A percentile compares a stretch with the other conserved stretches of the same genome.
phyloP scores from a whole-genome alignment of 768 basidiomycete species.

The Psilocybe azurescens region DNA sequence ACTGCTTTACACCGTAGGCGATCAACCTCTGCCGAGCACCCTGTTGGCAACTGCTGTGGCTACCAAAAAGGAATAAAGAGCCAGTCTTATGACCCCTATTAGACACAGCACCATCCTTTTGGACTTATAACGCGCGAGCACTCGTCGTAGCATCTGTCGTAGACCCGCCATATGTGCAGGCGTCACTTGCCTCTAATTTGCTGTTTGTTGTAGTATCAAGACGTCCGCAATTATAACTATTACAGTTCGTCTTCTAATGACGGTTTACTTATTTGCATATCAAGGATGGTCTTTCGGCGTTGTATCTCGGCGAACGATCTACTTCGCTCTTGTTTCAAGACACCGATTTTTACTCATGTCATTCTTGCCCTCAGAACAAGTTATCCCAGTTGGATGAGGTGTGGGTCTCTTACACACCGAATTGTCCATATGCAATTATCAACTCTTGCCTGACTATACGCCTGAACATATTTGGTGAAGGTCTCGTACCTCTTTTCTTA shows the following conservation, averaged over 20 bases:
- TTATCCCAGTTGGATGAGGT: neutral
- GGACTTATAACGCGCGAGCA: constrained; percentile 7
- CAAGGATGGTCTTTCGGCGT: neutral
- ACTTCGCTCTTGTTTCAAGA: constrained; percentile 2
- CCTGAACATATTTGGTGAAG: constrained; percentile 2
- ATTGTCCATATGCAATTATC: neutral
- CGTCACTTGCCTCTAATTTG: constrained; percentile 18
- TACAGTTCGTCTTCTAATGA: constrained; percentile 3
- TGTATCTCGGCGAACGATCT: neutral
- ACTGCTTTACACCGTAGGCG: constrained; percentile 67
- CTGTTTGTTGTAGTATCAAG: constrained; percentile 9
- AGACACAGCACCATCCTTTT: neutral
- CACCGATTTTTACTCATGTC: constrained; percentile 13
- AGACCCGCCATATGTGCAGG: neutral
- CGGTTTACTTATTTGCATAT: neutral
- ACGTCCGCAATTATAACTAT: constrained; percentile 15
- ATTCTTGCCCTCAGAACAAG: constrained; percentile 3
- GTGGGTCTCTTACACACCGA: neutral
- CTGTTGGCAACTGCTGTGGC: constrained; percentile 64
- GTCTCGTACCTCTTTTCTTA: neutral
- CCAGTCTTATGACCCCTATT: neutral
- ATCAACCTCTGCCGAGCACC: constrained; percentile 73
- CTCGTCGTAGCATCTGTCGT: constrained; percentile 1
- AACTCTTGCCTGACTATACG: neutral
- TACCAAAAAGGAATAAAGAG: constrained; percentile 54